These are phyloP conservation scores for Chloranthus sessilifolius DNA, from an alignment of 164 flowering plant species.

Conservation along the genomic window DNA sequence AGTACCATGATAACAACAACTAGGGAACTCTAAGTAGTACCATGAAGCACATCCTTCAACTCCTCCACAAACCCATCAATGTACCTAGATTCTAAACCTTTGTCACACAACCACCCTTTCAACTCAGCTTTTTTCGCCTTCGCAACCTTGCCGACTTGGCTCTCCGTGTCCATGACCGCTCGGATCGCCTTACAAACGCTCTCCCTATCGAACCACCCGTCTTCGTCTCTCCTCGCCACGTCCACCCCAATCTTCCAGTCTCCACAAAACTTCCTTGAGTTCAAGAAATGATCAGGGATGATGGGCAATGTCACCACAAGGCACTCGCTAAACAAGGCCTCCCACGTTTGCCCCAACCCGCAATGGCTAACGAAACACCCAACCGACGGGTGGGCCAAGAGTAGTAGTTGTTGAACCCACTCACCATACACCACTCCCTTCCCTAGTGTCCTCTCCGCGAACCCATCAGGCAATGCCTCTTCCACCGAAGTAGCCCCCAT, in stretches of 20 bases:
- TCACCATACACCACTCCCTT: slow-evolving; percentile 13
- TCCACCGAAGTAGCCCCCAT: background rate
- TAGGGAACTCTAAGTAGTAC: too few relatives aligned
- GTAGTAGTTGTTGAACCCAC: slow-evolving; percentile 18
- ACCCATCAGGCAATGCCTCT: slow-evolving; percentile 12
- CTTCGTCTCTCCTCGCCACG: slow-evolving; percentile 11
- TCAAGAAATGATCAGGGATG: slow-evolving; percentile 16
- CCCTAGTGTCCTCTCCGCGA: slow-evolving; percentile 15
- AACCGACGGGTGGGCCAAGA: slow-evolving; percentile 9
- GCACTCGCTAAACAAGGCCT: slow-evolving; percentile 12
- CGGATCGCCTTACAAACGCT: slow-evolving; percentile 5
- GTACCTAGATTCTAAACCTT: background rate
- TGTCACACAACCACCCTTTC: slow-evolving; percentile 4
- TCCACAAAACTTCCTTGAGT: slow-evolving; percentile 7
- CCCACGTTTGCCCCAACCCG: slow-evolving; percentile 6
- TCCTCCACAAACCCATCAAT: background rate
- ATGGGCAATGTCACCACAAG: slow-evolving; percentile 12
- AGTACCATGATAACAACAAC: too few relatives aligned
- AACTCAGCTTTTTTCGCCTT: slow-evolving; percentile 3
- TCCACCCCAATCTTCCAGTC: slow-evolving; percentile 13
- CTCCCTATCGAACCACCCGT: slow-evolving; percentile 9
- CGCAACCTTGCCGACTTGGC: background rate
- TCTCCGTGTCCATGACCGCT: slow-evolving; percentile 4
- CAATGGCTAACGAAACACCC: slow-evolving; percentile 15
- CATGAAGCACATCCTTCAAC: background rate